Evolutionary conservation across 495 filamentous ascomycete species (phyloP).

Genomic region (Pseudotulostoma volvatum): DNA sequence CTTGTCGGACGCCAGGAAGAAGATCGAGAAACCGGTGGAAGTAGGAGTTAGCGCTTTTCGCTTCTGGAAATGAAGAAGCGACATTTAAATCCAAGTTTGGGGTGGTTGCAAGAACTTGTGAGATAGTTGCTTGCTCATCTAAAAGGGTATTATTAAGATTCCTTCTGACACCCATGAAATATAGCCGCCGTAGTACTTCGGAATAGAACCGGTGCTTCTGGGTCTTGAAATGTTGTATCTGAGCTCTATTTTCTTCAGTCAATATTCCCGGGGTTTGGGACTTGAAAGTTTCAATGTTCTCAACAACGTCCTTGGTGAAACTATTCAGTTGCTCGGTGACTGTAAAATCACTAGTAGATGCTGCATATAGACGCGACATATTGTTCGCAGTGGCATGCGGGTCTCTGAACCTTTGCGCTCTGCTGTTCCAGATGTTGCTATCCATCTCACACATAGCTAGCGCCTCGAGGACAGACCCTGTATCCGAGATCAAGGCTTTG

Average conservation of each 20-base stretch:
- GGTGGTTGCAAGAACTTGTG: conserved; percentile 45
- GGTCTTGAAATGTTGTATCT: conserved; percentile 72
- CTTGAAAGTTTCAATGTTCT: conserved; percentile 52
- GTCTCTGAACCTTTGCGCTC: conserved; percentile 56
- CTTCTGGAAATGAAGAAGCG: conserved; percentile 8
- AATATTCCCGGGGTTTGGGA: conserved; percentile 61
- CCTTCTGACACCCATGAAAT: conserved; percentile 75
- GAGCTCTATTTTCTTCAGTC: conserved; percentile 66
- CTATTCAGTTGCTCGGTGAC: conserved; percentile 42
- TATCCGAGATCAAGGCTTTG: background rate
- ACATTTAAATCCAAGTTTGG: conserved; percentile 16
- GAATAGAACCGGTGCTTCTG: conserved; percentile 83
- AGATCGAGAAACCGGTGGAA: conserved; percentile 65
- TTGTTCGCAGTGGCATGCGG: conserved; percentile 42
- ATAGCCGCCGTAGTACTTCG: conserved; percentile 64
- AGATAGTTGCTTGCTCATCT: conserved; percentile 50
- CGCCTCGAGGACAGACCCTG: conserved; percentile 18
- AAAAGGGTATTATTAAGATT: conserved; percentile 57
- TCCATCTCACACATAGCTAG: conserved; percentile 35
- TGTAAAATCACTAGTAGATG: conserved; percentile 36
- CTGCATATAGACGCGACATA: conserved; percentile 42
- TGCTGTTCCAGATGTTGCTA: conserved; percentile 37
- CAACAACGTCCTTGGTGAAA: conserved; percentile 50
- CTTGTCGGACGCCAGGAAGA: conserved; percentile 46
- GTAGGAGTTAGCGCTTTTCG: conserved; percentile 43